Base-by-base conservation (phyloP, 129 eudicot genomes). In the Tagetes erecta region DNA sequence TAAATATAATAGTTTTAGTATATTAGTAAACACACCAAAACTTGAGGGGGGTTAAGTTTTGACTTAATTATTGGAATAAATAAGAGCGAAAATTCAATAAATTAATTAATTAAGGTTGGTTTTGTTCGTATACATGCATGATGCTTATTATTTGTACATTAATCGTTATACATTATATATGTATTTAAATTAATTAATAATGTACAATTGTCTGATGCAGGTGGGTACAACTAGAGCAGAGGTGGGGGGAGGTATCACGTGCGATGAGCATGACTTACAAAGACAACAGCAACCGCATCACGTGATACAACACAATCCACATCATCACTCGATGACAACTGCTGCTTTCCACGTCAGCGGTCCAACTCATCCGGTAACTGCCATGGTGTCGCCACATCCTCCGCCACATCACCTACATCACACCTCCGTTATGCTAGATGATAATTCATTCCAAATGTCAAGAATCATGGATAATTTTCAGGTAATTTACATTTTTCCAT, bases 381-480 rank as follows among this genome's bases (percentile, higher is more conserved):
- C 85, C 60, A 84, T 88, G 35, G 73, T 91, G 3, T 73, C 96
- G 11, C 92, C 98, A 5, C 85, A 86, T 57, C 75, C 55, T 14
- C 76, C 53, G 38, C 45, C 78, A 35, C 83, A 79, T 72, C 85
- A 81, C 1, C 88, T 81, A 4, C 92, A 88, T 78, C 95, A 90
- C 75, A 81, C 85, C 69, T 75, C 97, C 78, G 67, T 85, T 51
- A 86, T 86, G 76, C 85, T 86, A 71, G 85, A 86, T 27, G 91
- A 86, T 2, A 85, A 87, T 80, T 79, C 99, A 51, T 94, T 80
- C 60, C 94, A 89, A 78, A 92, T 89, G 67, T 88, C 99, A 52
- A 84, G 94, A 74, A 80, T 87, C 38, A 88, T 91, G 81, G 83
- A 88, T 9, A 88, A 71, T 73, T 94, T 88, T 79, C 98, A 86